Percentiles rank a stretch among this genome's conserved stretches.
phyloP scores from a whole-genome alignment of 2,329 filamentous ascomycete species.

The Eurotiales sp. region DNA sequence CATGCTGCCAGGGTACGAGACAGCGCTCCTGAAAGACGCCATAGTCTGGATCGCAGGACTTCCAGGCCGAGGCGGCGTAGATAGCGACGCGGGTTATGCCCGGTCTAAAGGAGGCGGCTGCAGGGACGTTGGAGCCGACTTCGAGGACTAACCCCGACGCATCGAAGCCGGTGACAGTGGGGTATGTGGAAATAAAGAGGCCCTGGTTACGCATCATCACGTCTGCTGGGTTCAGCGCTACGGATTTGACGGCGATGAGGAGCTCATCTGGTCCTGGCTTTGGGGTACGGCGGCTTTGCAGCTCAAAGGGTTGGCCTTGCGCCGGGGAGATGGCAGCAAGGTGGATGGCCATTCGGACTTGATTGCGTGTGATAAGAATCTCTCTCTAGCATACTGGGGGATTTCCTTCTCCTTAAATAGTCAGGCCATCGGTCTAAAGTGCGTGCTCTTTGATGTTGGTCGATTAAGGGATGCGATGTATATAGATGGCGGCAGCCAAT shows the following conservation, averaged over 20 bases:
- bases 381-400: no score
- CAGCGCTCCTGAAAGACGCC: slow-evolving; percentile 46
- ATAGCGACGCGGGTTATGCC: slow-evolving; percentile 39
- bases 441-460: no score
- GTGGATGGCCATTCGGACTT: slow-evolving; percentile 33
- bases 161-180: slow-evolving; percentile 39
- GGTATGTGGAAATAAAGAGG: slow-evolving; percentile 40
- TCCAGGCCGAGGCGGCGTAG: slow-evolving; percentile 41
- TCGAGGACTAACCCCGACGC: slow-evolving; percentile 43
- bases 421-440: no score
- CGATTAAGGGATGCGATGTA: no score
- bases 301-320: slow-evolving; percentile 36
- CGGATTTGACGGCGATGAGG: slow-evolving; percentile 46
- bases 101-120: slow-evolving; percentile 22
- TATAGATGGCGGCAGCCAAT: no score
- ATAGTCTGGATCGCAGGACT: slow-evolving; percentile 43
- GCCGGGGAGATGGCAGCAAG: slow-evolving; percentile 37
- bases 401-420: no score
- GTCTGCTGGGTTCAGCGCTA: slow-evolving; percentile 51
- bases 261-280: slow-evolving; percentile 46
- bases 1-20: slow-evolving; percentile 43
- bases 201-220: slow-evolving; percentile 40
- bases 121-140: slow-evolving; percentile 38
- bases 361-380: no score
- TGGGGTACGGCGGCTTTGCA: slow-evolving; percentile 41